Base-by-base conservation (phyloP, 139 green algal genomes). In the Dunaliella primolecta region DNA sequence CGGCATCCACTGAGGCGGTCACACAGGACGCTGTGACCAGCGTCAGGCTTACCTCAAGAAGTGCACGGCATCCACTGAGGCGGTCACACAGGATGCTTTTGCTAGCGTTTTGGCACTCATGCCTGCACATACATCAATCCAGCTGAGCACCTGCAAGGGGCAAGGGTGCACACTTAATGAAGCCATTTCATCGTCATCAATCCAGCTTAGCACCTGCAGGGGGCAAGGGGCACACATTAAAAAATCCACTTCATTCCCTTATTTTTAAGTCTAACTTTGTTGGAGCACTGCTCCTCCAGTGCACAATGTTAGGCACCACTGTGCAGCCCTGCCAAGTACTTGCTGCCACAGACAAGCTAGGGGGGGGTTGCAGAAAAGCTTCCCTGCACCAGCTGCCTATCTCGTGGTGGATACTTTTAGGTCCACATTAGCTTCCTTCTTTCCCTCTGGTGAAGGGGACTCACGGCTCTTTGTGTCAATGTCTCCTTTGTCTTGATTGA, bases 61-160 rank as follows among this genome's bases (percentile, higher is more conserved):
- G 70, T 85, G 81, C 35, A 85, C 81, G 2, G 81, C 35, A n/a
- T 80, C 81, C 34, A 85, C 37, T 21, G 35, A 71, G 15, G 94
- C 93, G 0, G 94, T 97, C 30, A 97, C 94, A 75, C 90, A 94
- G 27, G 94, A 92, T 1, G 92, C 90, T 0, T 90, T 87, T 0
- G 94, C 93, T 35, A 96, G 92, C 0, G 90, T 94, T 83, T 97
- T 97, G 82, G 94, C 94, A 0, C 90, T 90, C 83, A 97, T 87
- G 0, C 94, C 94, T 0, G 94, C 94, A 80, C 90, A 95, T 3
- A 97, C 55, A 76, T 97, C 94, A 34, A 97, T 96, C 94, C 94
- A 97, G 86, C 84, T 91, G 72, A 97, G 86, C 37, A 97, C 94
- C 90, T 94, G 88, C 36, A 84, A 25, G 2, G 56, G 56, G 23